Base-by-base conservation (phyloP, 345 rosid species). In the Syzygium grande region DNA sequence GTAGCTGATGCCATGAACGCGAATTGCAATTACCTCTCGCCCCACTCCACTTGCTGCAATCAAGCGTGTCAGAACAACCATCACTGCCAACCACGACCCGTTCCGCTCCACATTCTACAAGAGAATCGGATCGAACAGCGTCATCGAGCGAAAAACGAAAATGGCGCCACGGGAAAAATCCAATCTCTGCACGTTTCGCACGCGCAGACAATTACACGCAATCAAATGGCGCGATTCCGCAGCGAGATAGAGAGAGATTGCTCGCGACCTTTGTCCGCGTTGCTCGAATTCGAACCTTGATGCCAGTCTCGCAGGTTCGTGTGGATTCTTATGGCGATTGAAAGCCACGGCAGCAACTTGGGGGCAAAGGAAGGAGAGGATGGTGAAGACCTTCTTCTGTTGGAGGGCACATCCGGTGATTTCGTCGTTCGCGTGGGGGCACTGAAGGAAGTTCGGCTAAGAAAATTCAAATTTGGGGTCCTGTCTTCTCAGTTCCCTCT, bases 111-210 rank as follows among this genome's bases (percentile, higher is more conserved):
- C 43, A 41, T 27, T 73, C 85, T 55, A 1, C 27, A 9, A 55
- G 59, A 55, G 59, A 11, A 9, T 22, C 0, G n/a, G 27, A 56
- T 56, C 5, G 13, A 22, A 56, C 61, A 56, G 23, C n/a, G 12
- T 56, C 5, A 9, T 56, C 13, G 27, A 56, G 13, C 4, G 4
- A 41, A 41, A 41, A 41, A 4, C 3, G 23, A 56, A 56, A 22
- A 1, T 3, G 0, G n/a, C 5, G 5, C n/a, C 0, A 1, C 27
- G 9, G 23, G 9, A 23, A 2, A 23, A 9, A 56, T 56, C 5
- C 61, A 9, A 56, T 56, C 27, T 56, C 61, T 0, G n/a, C 11
- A 41, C 61, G 9, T 56, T 56, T 2, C 27, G 23, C 9, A 9
- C 9, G 23, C 12, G 5, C 43, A 5, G 9, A 56, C 59, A 25